Percentiles rank a stretch among this genome's conserved stretches.
Conservation (phyloP, 2,329 filamentous ascomycete genomes). For the Hypoxylon rubiginosum region DNA sequence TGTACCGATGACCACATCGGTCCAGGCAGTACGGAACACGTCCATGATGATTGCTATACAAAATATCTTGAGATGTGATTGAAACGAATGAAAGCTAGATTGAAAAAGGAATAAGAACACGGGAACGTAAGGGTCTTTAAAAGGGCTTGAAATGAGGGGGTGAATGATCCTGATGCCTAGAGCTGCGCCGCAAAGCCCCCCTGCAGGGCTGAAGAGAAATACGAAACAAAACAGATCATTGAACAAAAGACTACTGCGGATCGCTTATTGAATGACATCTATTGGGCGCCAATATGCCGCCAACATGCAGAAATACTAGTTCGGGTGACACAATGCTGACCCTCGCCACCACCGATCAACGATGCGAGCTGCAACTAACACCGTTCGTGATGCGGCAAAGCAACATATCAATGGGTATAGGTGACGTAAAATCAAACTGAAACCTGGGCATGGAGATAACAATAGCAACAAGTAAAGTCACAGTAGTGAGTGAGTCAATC, state of each 20-base stretch:
- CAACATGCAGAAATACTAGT: constrained; percentile 5
- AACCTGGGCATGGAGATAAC: background rate
- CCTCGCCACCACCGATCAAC: background rate
- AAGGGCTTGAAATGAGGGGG: constrained; percentile 13
- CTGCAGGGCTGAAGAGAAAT: background rate
- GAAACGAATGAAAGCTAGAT: constrained; percentile 4
- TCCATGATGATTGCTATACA: constrained; percentile 5
- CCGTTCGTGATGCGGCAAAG: background rate
- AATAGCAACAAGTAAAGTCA: background rate
- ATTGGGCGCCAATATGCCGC: background rate
- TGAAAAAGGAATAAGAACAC: background rate
- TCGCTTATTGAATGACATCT: background rate
- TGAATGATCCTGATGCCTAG: constrained; percentile 15
- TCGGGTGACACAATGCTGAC: background rate
- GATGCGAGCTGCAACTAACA: background rate
- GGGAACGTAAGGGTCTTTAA: background rate
- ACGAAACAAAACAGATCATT: background rate
- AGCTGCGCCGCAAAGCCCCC: constrained; percentile 2
- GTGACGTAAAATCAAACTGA: background rate
- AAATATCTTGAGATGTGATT: background rate
- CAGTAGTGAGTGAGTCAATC: background rate
- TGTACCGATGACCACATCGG: background rate
- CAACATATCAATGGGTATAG: background rate
- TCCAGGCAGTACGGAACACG: constrained; percentile 11
- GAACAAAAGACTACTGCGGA: background rate